phyloP scores from a whole-genome alignment of 371 early-diverging fungal genomes.

The Syncephalastrum monosporum region DNA sequence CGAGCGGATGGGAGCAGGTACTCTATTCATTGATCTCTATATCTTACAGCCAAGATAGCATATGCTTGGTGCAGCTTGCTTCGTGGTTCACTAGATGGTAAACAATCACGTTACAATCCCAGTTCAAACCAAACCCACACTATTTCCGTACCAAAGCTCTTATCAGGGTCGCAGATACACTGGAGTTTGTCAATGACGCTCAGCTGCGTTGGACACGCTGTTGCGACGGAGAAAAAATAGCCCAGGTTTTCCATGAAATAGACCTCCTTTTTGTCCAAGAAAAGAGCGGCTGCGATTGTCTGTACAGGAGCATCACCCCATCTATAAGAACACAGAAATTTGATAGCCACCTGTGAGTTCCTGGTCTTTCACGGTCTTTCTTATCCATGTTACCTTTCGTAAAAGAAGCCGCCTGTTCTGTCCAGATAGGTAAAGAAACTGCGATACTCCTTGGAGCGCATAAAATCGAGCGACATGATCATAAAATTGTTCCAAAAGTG shows the following conservation, averaged over 20 bases:
- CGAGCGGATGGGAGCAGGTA: too few relatives aligned
- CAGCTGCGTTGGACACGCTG: conserved; percentile 12
- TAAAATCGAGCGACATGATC: conserved; percentile 31
- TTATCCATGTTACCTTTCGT: conserved; percentile 63
- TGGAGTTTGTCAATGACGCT: background rate
- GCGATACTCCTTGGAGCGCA: conserved; percentile 57
- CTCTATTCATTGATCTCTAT: too few relatives aligned
- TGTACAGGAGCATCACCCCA: conserved; percentile 57
- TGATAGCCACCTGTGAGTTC: background rate
- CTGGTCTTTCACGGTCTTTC: background rate
- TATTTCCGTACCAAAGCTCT: conserved; percentile 12
- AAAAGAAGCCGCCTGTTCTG: conserved; percentile 83
- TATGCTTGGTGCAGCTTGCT: conserved; percentile 3
- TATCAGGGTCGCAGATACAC: conserved; percentile 12
- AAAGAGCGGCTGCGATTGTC: conserved; percentile 80
- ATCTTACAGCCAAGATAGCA: background rate
- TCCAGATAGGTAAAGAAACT: conserved; percentile 82
- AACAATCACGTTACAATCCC: background rate
- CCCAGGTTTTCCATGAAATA: conserved; percentile 16
- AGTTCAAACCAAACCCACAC: too few relatives aligned
- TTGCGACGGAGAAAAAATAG: conserved; percentile 13
- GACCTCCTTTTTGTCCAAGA: conserved; percentile 45
- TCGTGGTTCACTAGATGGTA: conserved; percentile 1
- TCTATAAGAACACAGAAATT: conserved; percentile 52
- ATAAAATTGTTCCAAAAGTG: conserved; percentile 69